Conservation (phyloP, 2,329 filamentous ascomycete species). For the Fusarium piperis region DNA sequence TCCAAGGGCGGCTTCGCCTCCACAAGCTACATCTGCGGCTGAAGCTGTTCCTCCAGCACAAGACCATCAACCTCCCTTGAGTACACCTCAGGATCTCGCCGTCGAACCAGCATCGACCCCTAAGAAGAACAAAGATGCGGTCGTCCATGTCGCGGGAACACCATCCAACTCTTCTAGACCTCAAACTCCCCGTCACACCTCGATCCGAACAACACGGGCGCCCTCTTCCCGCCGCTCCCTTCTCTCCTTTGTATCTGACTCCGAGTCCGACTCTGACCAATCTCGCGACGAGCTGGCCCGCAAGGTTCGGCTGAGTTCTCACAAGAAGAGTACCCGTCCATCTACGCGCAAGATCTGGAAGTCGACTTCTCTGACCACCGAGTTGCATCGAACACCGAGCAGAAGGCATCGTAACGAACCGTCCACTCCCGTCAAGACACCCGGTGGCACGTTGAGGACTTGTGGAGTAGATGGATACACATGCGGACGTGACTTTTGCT, state of each 20-base stretch:
- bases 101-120: conserved; percentile 2
- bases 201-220: conserved; percentile 38
- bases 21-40: neutral
- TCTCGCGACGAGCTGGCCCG: conserved; percentile 49
- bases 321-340: conserved; percentile 13
- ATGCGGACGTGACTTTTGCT: conserved; percentile 69
- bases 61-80: neutral
- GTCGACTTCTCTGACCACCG: conserved; percentile 43
- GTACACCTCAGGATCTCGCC: neutral
- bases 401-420: conserved; percentile 33
- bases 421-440: conserved; percentile 52
- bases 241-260: conserved; percentile 55
- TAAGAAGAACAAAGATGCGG: conserved; percentile 3
- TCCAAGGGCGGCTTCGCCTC: neutral
- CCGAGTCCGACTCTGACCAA: conserved; percentile 54
- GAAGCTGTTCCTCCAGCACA: neutral
- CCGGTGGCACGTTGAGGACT: conserved; percentile 58
- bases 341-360: conserved; percentile 42
- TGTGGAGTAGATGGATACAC: conserved; percentile 66
- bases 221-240: conserved; percentile 50
- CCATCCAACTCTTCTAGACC: conserved; percentile 39
- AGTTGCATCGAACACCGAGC: conserved; percentile 41
- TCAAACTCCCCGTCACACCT: conserved; percentile 39
- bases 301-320: conserved; percentile 26
- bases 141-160: neutral